These are phyloP conservation scores for Beauveria asiatica DNA, from an alignment of 2,329 filamentous ascomycete species.

Conservation along the genomic window DNA sequence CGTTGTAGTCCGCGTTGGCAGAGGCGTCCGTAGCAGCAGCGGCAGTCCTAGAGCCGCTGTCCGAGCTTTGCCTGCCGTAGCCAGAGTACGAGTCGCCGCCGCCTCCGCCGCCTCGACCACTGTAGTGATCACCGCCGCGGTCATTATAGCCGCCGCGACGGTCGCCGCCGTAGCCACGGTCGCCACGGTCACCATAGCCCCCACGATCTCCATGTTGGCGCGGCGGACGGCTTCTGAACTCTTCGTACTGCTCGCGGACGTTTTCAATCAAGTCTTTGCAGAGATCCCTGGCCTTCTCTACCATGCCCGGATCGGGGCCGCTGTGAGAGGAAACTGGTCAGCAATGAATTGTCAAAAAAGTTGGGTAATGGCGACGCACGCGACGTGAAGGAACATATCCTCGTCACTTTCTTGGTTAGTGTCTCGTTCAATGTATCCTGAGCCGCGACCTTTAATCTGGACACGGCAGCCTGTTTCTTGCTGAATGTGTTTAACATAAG, in stretches of 20 bases:
- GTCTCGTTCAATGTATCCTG: constrained; percentile 82
- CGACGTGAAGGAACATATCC: constrained; percentile 92
- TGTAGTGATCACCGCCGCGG: constrained; percentile 26
- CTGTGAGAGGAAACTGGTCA: constrained; percentile 38
- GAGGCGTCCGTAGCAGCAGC: constrained; percentile 19
- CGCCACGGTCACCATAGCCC: constrained; percentile 30
- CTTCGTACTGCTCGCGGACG: constrained; percentile 82
- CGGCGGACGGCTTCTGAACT: constrained; percentile 76
- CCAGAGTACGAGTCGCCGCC: constrained; percentile 22
- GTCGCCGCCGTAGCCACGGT: constrained; percentile 31
- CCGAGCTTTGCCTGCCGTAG: constrained; percentile 20
- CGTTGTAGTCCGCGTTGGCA: constrained; percentile 54
- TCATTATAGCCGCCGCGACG: constrained; percentile 31
- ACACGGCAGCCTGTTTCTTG: constrained; percentile 91
- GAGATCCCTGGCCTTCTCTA: constrained; percentile 77
- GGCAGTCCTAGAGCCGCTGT: constrained; percentile 29
- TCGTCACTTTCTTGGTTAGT: constrained; percentile 91
- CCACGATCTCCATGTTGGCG: constrained; percentile 50
- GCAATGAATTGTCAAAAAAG: constrained; percentile 11
- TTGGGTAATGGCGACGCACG: constrained; percentile 48
- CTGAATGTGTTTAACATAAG: constrained; percentile 97
- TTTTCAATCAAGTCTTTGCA: constrained; percentile 82
- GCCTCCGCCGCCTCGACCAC: constrained; percentile 25
- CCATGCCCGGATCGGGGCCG: constrained; percentile 78
- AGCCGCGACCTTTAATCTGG: constrained; percentile 95